These are phyloP conservation scores for Hymenoscyphus scutula DNA, from an alignment of 2,329 filamentous ascomycete species.

Conservation along the genomic window DNA sequence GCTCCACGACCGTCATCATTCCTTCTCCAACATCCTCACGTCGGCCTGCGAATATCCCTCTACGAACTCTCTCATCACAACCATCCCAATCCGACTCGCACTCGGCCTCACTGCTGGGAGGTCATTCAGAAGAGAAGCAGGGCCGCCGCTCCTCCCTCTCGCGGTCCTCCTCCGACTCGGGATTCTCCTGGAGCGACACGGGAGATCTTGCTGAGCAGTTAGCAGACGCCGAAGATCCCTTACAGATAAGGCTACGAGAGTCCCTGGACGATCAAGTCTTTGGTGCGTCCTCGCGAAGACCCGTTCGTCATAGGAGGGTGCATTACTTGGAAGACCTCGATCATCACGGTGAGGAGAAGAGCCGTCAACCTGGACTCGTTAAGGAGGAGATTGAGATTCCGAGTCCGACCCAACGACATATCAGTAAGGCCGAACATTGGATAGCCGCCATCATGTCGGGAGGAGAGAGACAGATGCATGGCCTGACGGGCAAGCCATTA, in stretches of 20 bases:
- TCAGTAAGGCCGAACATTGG: slow-evolving; percentile 65
- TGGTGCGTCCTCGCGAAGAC: slow-evolving; percentile 47
- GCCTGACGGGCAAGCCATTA: slow-evolving; percentile 92
- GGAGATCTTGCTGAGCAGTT: slow-evolving; percentile 93
- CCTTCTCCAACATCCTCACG: slow-evolving; percentile 64
- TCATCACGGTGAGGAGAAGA: slow-evolving; percentile 43
- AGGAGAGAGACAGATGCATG: slow-evolving; percentile 74
- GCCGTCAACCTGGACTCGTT: slow-evolving; percentile 41
- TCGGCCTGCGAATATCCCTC: slow-evolving; percentile 80
- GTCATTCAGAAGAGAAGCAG: slow-evolving; percentile 43
- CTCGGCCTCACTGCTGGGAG: slow-evolving; percentile 47
- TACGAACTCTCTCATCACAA: slow-evolving; percentile 66
- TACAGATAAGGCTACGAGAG: slow-evolving; percentile 66
- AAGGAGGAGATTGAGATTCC: slow-evolving; percentile 85
- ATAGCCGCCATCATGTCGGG: slow-evolving; percentile 85
- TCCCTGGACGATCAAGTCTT: slow-evolving; percentile 63
- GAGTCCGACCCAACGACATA: slow-evolving; percentile 58
- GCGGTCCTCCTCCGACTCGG: slow-evolving; percentile 60
- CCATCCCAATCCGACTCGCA: slow-evolving; percentile 35
- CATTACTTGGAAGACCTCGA: slow-evolving; percentile 55
- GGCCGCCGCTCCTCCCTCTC: slow-evolving; percentile 43
- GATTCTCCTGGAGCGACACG: slow-evolving; percentile 89
- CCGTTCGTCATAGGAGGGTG: slow-evolving; percentile 60
- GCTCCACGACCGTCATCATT: slow-evolving; percentile 83
- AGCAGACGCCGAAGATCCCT: slow-evolving; percentile 76